phyloP scores from a whole-genome alignment of 1,139 yeast genomes.

The Yamadazyma triangularis region DNA sequence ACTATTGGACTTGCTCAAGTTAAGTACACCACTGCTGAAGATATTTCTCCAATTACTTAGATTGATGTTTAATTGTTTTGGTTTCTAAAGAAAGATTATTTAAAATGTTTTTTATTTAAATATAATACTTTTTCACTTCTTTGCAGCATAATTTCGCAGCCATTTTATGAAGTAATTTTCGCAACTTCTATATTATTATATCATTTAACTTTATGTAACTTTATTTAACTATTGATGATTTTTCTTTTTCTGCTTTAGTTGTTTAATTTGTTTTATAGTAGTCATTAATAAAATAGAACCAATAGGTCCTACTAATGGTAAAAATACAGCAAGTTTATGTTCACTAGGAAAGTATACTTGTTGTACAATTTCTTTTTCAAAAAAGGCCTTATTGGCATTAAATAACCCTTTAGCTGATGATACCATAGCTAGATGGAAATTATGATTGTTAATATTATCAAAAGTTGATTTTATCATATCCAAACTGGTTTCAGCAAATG shows the following conservation, averaged over 20 bases:
- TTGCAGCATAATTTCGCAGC: no score
- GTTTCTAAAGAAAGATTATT: neutral
- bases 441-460: constrained; percentile 17
- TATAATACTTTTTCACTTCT: no score
- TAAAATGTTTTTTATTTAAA: neutral
- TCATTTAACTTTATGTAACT: neutral
- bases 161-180: no score
- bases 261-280: constrained; percentile 29
- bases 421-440: constrained; percentile 46
- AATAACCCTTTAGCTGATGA: constrained; percentile 53
- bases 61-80: neutral
- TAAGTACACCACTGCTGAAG: constrained; percentile 28
- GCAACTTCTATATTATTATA: neutral
- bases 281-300: constrained; percentile 66
- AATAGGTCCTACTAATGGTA: constrained; percentile 86
- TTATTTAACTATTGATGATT: neutral
- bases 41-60: constrained; percentile 23
- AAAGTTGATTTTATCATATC: constrained; percentile 30
- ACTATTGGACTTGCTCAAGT: constrained; percentile 68
- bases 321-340: constrained; percentile 87
- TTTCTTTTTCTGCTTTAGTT: constrained; percentile 10
- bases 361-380: constrained; percentile 91
- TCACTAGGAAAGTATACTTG: constrained; percentile 94
- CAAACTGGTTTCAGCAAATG: constrained; percentile 42
- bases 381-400: constrained; percentile 73